Percentiles rank a stretch among this genome's conserved stretches.
Evolutionary conservation across 2,329 filamentous ascomycete genomes (phyloP).

Genomic region (Neopestalotiopsis sp.): DNA sequence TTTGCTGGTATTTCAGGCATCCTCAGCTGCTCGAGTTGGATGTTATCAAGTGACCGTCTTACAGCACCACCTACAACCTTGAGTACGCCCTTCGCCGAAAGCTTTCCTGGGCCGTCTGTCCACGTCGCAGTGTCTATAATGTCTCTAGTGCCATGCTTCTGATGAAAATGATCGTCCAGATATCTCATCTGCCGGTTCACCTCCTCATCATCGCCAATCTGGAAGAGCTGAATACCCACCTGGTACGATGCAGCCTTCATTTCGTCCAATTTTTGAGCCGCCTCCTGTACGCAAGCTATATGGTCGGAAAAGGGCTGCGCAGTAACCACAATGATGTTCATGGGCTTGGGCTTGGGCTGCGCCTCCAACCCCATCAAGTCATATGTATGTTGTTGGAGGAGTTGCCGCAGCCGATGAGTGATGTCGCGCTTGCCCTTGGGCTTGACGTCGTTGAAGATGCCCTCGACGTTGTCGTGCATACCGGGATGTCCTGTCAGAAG

Average conservation of each 20-base stretch:
- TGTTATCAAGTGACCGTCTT: constrained; percentile 28
- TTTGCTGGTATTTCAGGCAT: background rate
- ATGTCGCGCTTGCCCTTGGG: constrained; percentile 28
- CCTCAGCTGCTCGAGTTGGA: background rate
- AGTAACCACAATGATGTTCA: constrained; percentile 79
- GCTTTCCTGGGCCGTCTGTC: constrained; percentile 38
- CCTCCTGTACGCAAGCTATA: constrained; percentile 61
- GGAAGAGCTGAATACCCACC: constrained; percentile 78
- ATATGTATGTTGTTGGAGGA: constrained; percentile 22
- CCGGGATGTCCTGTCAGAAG: constrained; percentile 20
- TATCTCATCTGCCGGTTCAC: constrained; percentile 62
- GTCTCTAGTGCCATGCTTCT: constrained; percentile 61
- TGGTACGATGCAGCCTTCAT: constrained; percentile 68
- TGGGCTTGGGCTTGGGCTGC: constrained; percentile 41
- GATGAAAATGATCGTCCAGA: constrained; percentile 65
- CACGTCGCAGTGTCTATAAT: constrained; percentile 79
- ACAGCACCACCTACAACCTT: constrained; percentile 71
- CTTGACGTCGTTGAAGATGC: constrained; percentile 30
- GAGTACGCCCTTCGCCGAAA: constrained; percentile 66
- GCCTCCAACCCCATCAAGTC: background rate
- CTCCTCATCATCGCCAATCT: constrained; percentile 66
- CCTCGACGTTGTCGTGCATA: constrained; percentile 33
- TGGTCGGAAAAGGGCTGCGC: constrained; percentile 72
- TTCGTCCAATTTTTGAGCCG: constrained; percentile 65
- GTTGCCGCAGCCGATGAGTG: constrained; percentile 22